phyloP scores from a whole-genome alignment of 805 yeast species.

The Tetrapisispora arboricola region DNA sequence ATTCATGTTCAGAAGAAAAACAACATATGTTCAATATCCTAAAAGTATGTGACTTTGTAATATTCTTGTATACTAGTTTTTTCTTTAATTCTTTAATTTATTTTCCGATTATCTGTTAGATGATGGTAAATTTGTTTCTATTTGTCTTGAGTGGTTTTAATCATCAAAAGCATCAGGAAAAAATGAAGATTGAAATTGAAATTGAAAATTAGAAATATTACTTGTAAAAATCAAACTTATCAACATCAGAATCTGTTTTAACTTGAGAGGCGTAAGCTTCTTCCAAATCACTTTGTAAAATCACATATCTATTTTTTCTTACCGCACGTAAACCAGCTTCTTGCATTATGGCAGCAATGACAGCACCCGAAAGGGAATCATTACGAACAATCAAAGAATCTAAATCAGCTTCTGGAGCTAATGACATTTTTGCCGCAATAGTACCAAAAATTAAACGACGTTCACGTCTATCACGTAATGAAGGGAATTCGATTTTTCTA shows the following conservation, averaged over 20 bases:
- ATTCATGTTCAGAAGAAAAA: too few species aligned
- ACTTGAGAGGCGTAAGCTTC: constrained; percentile 97
- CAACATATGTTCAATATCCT: too few species aligned
- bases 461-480: constrained; percentile 92
- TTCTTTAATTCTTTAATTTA: neutral
- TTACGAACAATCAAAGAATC: constrained; percentile 91
- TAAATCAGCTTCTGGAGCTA: constrained; percentile 95
- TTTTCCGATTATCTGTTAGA: neutral
- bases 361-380: constrained; percentile 94
- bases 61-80: too few species aligned
- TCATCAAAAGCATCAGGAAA: too few species aligned
- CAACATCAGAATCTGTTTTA: constrained; percentile 89
- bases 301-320: constrained; percentile 94
- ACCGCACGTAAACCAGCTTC: constrained; percentile 99
- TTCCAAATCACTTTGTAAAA: constrained; percentile 89
- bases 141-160: too few species aligned
- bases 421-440: constrained; percentile 92
- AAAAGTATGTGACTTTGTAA: too few species aligned
- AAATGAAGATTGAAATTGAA: too few species aligned
- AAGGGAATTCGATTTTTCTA: constrained; percentile 95
- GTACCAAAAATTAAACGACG: constrained; percentile 94
- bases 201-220: neutral
- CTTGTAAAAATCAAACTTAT: constrained; percentile 90
- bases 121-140: too few species aligned
- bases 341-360: constrained; percentile 98